Evolutionary conservation across 192 early-diverging fungal genomes (phyloP).

Genomic region (Coemansia sp.): DNA sequence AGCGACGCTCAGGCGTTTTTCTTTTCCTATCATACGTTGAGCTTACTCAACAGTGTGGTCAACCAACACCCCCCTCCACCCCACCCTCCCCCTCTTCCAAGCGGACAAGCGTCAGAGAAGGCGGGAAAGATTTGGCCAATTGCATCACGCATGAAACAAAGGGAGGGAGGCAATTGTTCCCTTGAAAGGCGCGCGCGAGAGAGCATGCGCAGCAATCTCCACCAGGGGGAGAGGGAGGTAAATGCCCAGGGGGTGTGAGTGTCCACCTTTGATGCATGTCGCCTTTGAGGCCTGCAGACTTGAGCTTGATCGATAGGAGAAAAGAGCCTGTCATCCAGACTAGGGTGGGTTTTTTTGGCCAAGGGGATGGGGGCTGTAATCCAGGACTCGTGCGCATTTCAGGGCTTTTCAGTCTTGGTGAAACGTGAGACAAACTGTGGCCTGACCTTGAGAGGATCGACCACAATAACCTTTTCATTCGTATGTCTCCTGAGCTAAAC

Average conservation of each 20-base stretch:
- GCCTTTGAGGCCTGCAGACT: constrained; percentile 5
- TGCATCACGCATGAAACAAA: constrained; percentile 6
- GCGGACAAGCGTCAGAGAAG: background rate
- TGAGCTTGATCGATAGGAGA: constrained; percentile 1
- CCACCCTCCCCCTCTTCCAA: background rate
- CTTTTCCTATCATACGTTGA: background rate
- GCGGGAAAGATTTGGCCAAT: constrained; percentile 17
- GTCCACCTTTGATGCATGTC: constrained; percentile 4
- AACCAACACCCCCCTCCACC: background rate
- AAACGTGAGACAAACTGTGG: constrained; percentile 11
- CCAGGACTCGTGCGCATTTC: background rate
- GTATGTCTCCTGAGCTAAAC: background rate
- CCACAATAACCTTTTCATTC: background rate
- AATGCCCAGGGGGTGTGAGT: background rate
- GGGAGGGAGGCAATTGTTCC: background rate
- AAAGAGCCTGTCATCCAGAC: background rate
- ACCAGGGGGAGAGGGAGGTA: background rate
- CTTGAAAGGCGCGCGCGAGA: background rate
- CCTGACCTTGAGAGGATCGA: constrained; percentile 5
- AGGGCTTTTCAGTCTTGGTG: background rate
- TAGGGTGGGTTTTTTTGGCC: background rate
- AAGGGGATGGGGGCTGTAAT: background rate
- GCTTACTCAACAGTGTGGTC: background rate
- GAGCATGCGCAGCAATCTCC: constrained; percentile 5
- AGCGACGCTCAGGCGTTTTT: background rate